These are phyloP conservation scores for Alternaria panax DNA, from an alignment of 2,329 filamentous ascomycete genomes.

Conservation along the genomic window DNA sequence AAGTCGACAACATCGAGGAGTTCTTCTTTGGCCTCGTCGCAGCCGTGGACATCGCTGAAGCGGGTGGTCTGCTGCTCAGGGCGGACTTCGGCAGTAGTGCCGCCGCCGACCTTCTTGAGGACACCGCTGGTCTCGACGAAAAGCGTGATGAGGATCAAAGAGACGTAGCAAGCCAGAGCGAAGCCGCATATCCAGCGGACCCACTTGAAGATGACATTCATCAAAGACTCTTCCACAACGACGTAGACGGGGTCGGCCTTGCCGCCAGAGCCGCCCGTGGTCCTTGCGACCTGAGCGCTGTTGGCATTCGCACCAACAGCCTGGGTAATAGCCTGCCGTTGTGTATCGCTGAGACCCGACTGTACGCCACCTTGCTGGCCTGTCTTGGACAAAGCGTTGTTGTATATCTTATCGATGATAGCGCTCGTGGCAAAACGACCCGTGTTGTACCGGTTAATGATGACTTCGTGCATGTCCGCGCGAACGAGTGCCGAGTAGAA, in stretches of 20 bases:
- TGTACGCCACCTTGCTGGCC: conserved; percentile 55
- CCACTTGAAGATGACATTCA: conserved; percentile 85
- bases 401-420: conserved; percentile 79
- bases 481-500: conserved; percentile 92
- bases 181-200: conserved; percentile 85
- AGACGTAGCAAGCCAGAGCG: conserved; percentile 78
- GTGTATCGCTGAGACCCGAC: conserved; percentile 61
- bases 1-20: conserved; percentile 97
- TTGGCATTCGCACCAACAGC: conserved; percentile 76
- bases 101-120: conserved; percentile 77
- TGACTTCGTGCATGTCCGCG: conserved; percentile 91
- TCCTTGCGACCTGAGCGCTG: conserved; percentile 70
- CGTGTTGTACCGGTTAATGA: conserved; percentile 88
- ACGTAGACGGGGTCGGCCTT: conserved; percentile 93
- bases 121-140: conserved; percentile 81
- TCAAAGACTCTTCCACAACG: conserved; percentile 88
- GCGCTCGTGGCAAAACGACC: conserved; percentile 83
- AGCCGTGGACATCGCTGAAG: conserved; percentile 94
- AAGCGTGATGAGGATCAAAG: conserved; percentile 79
- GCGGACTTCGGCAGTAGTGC: conserved; percentile 82
- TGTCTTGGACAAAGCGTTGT: conserved; percentile 73
- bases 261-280: conserved; percentile 68
- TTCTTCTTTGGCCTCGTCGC: conserved; percentile 98
- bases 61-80: conserved; percentile 90
- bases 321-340: conserved; percentile 81